Evolutionary conservation across 2,329 filamentous ascomycete species (phyloP), one percentile per base, ranked within the genome.

Genomic region (Botrytis sinoallii): DNA sequence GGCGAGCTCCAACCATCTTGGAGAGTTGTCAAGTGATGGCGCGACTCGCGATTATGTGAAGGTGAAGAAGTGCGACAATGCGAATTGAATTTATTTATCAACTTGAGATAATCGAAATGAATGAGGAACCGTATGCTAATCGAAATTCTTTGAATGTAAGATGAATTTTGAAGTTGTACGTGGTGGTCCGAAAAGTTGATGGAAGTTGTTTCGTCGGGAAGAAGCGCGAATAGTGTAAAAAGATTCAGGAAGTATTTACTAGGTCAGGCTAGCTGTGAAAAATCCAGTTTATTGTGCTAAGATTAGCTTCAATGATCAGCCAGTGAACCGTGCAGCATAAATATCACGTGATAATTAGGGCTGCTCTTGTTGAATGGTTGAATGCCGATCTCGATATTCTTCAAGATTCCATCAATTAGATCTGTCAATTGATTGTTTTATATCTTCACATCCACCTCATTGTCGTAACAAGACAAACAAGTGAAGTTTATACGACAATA

Each of bases 1-100:
- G 70, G 20, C 66, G 70, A 38, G 44, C 25, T 68, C 66, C 66
- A 57, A n/a, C 59, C 70, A 72, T 72, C 10, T 66, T 66, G 70
- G 42, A 8, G 38, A 22, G 25, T 29, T 42, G 20, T 68, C 65
- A 29, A 55, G 48, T 29, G 65, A 68, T 32, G 35, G 65, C 65
- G 65, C 46, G 65, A 68, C 46, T 57, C 48, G 48, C 48, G 48
- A 68, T 57, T 68, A 42, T 25, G 35, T 42, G 46, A 29, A 68
- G 40, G 48, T 29, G n/a, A 42, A 7, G 25, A 32, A 16, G 10
- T 57, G 66, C 48, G 25, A 68, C n/a, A 57, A 57, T 42, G 25
- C 35, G 65, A 57, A 68, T 40, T 57, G 25, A 40, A 68, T 40
- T 40, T 40, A 40, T 55, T 16, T 40, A 25, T 40, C 25, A 57